Evolutionary conservation across 495 filamentous ascomycete species (phyloP), one percentile per base, ranked within the genome.

Genomic region (Penicillium steckii): DNA sequence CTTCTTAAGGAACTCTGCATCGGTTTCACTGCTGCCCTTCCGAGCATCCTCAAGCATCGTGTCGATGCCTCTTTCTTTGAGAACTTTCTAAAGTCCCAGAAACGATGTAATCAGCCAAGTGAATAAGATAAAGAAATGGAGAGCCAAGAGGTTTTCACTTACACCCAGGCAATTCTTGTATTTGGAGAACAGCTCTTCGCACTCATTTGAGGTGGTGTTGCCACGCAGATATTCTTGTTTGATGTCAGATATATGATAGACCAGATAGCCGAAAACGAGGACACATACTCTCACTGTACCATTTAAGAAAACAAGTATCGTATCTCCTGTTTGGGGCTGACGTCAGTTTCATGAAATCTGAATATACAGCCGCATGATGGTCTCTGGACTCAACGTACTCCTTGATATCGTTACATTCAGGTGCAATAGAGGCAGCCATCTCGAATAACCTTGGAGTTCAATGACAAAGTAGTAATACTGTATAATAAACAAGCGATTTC

Each of bases 291-390:
- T 96, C 91, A 61, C 90, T 95, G 69, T 96, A 96, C 91, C 91
- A 96, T 67, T 93, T 95, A 35, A 96, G 70, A 60, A 96, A 96
- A 70, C 91, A 96, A 41, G 84, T 89, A 63, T 96, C 91, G 66
- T 96, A 96, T 63, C 84, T 88, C 57, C 88, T 90, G 50, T 37
- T 8, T 8, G n/a, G n/a, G n/a, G n/a, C n/a, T n/a, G 23, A 25
- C 44, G 33, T 8, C 7, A 2, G 44, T 24, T 17, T 35, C 13
- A 35, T 46, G 26, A 18, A 41, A 12, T 8, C 32, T 13, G 25
- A 13, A 45, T 51, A 32, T 52, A 18, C 33, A 56, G 48, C 17
- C 42, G n/a, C 26, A 27, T 23, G 42, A 37, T 51, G 29, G 12
- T n/a, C 35, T 23, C 9, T 37, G 10, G 23, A 25, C 9, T 22